These are phyloP conservation scores for Filobasidium floriforme DNA, from an alignment of 768 basidiomycete species.

Conservation along the genomic window DNA sequence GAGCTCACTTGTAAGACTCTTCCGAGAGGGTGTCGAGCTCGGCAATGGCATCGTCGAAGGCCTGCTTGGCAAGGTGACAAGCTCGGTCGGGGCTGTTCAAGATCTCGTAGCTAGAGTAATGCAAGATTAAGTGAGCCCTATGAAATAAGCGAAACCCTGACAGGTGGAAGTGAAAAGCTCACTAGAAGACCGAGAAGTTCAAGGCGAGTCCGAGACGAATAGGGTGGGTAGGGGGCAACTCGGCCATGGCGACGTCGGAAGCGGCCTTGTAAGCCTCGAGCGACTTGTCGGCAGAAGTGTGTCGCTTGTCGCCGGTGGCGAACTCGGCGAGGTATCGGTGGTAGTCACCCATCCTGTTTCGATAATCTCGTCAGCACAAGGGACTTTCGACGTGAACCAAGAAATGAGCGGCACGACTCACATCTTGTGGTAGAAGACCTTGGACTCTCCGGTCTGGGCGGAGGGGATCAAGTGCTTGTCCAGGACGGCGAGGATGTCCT, in stretches of 20 bases:
- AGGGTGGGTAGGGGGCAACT: slow-evolving; percentile 82
- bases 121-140: slow-evolving; percentile 9
- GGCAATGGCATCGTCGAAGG: slow-evolving; percentile 97
- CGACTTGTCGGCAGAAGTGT: slow-evolving; percentile 93
- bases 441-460: slow-evolving; percentile 90
- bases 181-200: slow-evolving; percentile 98
- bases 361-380: slow-evolving; percentile 1
- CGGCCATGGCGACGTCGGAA: slow-evolving; percentile 90
- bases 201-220: slow-evolving; percentile 97
- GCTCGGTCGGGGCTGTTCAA: slow-evolving; percentile 97
- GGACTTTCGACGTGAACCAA: neutral
- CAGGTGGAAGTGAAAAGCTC: too few species aligned
- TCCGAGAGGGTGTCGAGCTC: slow-evolving; percentile 98
- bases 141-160: too few species aligned
- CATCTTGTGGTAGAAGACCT: slow-evolving; percentile 99
- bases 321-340: slow-evolving; percentile 99
- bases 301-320: slow-evolving; percentile 94
- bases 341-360: slow-evolving; percentile 90
- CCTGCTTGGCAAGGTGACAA: slow-evolving; percentile 97
- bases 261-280: slow-evolving; percentile 87
- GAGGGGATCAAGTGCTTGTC: slow-evolving; percentile 95
- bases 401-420: slow-evolving; percentile 49
- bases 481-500: slow-evolving; percentile 94
- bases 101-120: slow-evolving; percentile 66
- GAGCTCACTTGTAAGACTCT: slow-evolving; percentile 79